Percentiles rank a stretch among this genome's conserved stretches.
Evolutionary conservation across 495 filamentous ascomycete genomes (phyloP).

Genomic region (Annulohypoxylon maeteangense): DNA sequence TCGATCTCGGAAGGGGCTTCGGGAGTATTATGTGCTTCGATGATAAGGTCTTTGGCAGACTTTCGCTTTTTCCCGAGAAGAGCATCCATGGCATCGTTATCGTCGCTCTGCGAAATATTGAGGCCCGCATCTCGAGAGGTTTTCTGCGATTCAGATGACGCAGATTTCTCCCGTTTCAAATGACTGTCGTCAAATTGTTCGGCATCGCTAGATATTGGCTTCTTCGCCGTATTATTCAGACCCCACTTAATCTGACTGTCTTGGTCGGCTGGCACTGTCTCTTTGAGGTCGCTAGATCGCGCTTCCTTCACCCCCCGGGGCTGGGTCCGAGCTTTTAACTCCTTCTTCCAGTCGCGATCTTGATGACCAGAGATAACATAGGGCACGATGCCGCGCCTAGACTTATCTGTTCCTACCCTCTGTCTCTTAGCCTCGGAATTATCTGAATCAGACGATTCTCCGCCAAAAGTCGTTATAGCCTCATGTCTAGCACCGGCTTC

Average conservation of each 20-base stretch:
- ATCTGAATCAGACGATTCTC: constrained; percentile 39
- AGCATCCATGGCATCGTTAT: constrained; percentile 83
- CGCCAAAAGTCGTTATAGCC: constrained; percentile 53
- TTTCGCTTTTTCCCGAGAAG: constrained; percentile 69
- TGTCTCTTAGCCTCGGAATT: constrained; percentile 36
- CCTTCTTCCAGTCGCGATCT: constrained; percentile 79
- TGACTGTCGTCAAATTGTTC: constrained; percentile 32
- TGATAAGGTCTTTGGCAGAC: constrained; percentile 36
- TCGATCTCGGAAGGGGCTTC: constrained; percentile 67
- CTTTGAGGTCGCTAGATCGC: constrained; percentile 55
- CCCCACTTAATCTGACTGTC: constrained; percentile 57
- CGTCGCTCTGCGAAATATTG: constrained; percentile 62
- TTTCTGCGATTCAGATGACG: constrained; percentile 28
- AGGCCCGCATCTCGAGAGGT: constrained; percentile 45
- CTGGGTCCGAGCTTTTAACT: constrained; percentile 63
- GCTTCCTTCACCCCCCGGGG: constrained; percentile 53
- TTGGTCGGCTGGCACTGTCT: constrained; percentile 53
- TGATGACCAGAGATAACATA: constrained; percentile 73
- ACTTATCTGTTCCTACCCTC: constrained; percentile 20
- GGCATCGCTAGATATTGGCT: constrained; percentile 22
- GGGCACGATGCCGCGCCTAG: constrained; percentile 51
- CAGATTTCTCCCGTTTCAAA: constrained; percentile 40
- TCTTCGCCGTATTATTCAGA: constrained; percentile 55
- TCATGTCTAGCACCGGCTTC: constrained; percentile 46
- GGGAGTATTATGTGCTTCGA: constrained; percentile 42